Conservation (phyloP, 257 asterid species). For the Solanum pinnatisectum region DNA sequence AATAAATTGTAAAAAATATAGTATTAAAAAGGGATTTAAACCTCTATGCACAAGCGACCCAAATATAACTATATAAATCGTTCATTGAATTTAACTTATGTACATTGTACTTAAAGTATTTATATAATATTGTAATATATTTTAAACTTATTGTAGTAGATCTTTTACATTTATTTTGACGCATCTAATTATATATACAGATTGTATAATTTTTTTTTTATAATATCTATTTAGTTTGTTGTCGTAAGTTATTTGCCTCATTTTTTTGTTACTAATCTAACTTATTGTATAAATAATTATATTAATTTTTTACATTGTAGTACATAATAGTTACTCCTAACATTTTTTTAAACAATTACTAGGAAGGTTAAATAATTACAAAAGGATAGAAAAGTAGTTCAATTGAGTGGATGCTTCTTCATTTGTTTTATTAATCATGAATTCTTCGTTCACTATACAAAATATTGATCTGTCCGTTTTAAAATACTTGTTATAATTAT, state of each 20-base stretch:
- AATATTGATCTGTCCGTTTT: background rate
- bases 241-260: background rate
- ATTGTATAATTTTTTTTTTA: too few relatives aligned
- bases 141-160: background rate
- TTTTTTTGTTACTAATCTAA: background rate
- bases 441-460: background rate
- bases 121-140: background rate
- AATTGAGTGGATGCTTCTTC: background rate
- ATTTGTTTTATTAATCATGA: background rate
- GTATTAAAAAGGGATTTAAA: too few relatives aligned
- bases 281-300: background rate
- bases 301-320: background rate
- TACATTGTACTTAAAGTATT: background rate
- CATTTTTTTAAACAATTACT: rapidly evolving
- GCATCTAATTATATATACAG: background rate
- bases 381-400: background rate
- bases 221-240: background rate
- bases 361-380: background rate
- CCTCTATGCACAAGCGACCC: background rate
- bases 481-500: too few relatives aligned
- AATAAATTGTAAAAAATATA: too few relatives aligned
- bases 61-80: too few relatives aligned
- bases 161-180: background rate
- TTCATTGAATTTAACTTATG: background rate
- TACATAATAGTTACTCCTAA: background rate